Evolutionary conservation across 1,284 basidiomycete genomes (phyloP).

Genomic region (Pseudozyma hubeiensis): DNA sequence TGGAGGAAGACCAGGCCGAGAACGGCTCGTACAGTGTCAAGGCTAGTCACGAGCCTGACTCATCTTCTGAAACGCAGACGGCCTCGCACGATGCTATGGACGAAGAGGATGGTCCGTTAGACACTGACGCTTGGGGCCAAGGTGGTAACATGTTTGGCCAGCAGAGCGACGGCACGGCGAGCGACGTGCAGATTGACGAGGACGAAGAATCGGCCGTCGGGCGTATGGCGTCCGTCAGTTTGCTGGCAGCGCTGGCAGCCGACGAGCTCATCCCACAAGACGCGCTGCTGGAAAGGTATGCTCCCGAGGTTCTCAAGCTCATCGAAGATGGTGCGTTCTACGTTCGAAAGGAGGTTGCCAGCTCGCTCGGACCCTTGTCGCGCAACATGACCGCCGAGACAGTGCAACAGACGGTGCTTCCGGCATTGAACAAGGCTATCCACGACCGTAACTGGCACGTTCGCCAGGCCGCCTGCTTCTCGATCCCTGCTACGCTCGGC

Average conservation of each 20-base stretch:
- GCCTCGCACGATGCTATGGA: slow-evolving; percentile 22
- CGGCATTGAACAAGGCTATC: slow-evolving; percentile 79
- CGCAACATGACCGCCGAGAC: slow-evolving; percentile 83
- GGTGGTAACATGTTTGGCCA: slow-evolving; percentile 34
- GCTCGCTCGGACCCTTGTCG: slow-evolving; percentile 86
- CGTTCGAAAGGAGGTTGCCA: slow-evolving; percentile 89
- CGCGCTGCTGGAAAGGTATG: slow-evolving; percentile 77
- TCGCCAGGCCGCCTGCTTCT: slow-evolving; percentile 87
- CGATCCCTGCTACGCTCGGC: slow-evolving; percentile 74
- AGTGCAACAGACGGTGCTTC: slow-evolving; percentile 73
- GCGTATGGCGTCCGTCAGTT: slow-evolving; percentile 88
- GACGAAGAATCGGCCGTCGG: slow-evolving; percentile 83
- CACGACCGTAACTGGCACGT: slow-evolving; percentile 84
- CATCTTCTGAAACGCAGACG: slow-evolving; percentile 2
- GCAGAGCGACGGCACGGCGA: slow-evolving; percentile 37
- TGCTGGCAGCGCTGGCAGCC: slow-evolving; percentile 81
- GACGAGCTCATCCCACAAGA: slow-evolving; percentile 71
- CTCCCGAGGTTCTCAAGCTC: slow-evolving; percentile 83
- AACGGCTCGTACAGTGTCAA: slow-evolving; percentile 1
- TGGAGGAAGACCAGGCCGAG: slow-evolving; percentile 34
- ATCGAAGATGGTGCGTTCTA: slow-evolving; percentile 82
- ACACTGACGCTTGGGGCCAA: slow-evolving; percentile 32
- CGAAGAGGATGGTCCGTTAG: slow-evolving; percentile 22
- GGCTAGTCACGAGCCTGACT: neutral
- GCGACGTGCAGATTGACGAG: slow-evolving; percentile 38